Percentiles rank a stretch among this genome's conserved stretches.
These are phyloP conservation scores for Zygotorulaspora danielsina DNA, from an alignment of 805 yeast species.

Conservation along the genomic window DNA sequence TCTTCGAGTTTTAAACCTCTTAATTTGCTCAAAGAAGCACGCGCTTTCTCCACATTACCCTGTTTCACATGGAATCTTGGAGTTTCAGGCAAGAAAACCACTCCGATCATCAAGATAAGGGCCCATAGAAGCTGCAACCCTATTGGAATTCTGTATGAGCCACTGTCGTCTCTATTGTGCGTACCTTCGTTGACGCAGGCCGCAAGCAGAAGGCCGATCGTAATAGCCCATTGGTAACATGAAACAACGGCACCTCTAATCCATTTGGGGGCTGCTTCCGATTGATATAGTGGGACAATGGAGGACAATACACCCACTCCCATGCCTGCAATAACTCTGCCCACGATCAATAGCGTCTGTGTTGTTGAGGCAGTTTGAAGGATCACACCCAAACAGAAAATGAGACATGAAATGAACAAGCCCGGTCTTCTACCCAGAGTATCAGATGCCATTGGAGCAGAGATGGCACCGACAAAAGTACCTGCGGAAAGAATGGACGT, in stretches of 20 bases:
- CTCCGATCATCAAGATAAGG: conserved; percentile 41
- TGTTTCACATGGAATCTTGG: conserved; percentile 56
- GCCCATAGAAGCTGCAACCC: conserved; percentile 46
- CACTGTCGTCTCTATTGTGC: conserved; percentile 21
- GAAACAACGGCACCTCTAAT: conserved; percentile 75
- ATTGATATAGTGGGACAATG: conserved; percentile 69
- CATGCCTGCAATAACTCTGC: conserved; percentile 65
- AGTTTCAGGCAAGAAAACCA: conserved; percentile 60
- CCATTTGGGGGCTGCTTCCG: conserved; percentile 75
- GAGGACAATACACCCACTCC: conserved; percentile 75
- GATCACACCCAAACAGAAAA: conserved; percentile 80
- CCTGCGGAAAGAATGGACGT: conserved; percentile 92
- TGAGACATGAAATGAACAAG: conserved; percentile 71
- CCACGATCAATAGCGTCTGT: conserved; percentile 66
- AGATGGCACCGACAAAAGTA: conserved; percentile 85
- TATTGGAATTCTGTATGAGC: conserved; percentile 66
- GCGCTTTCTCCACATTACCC: conserved; percentile 50
- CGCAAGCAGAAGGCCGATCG: conserved; percentile 61
- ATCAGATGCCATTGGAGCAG: conserved; percentile 83
- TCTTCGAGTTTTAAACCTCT: conserved; percentile 53
- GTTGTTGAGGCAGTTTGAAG: conserved; percentile 73
- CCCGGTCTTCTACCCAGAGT: conserved; percentile 79
- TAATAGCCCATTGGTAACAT: conserved; percentile 67
- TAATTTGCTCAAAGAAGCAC: conserved; percentile 47
- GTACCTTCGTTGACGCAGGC: conserved; percentile 38